Evolutionary conservation across 2,329 filamentous ascomycete genomes (phyloP), one percentile per base, ranked within the genome.

Genomic region (Allantophomopsis cytisporea): DNA sequence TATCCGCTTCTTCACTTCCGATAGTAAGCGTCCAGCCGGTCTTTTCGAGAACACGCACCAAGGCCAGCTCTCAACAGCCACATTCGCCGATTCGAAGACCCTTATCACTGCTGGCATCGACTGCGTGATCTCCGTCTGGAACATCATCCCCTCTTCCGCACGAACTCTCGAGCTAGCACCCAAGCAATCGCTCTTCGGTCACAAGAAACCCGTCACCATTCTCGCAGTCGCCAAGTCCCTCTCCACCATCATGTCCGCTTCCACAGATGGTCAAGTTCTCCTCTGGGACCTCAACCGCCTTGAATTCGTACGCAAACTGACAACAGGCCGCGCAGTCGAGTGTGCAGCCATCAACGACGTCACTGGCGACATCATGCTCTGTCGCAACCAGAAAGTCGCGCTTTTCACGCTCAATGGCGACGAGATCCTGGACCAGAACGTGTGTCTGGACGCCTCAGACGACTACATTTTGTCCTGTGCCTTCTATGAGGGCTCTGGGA

Each of bases 261-360:
- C 83, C 0, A 71, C 71, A 1, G 85, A 94, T 52, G 88, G 88
- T 0, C 78, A 84, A 31, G 78, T 88, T 10, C 78, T 94, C 52
- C 66, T 96, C 3, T 98, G 91, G 91, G 91, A 96, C 56, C 69
- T 98, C 4, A 98, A 96, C 57, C 76, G 85, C 13, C 73, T 87
- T 11, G 83, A 86, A 39, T 94, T 94, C 52, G 79, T 96, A 5
- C 76, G 86, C 35, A 81, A 77, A 57, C 65, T 89, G 16, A 76
- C 76, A 0, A 58, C 68, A 13, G 66, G 67, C 3, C 68, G 73
- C 4, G 60, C 67, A 1, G 64, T 74, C 2, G 75, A 93, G 60
- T 89, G 83, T 48, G 85, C 86, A 1, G 71, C 73, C 10, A 87
- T 98, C 58, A 94, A 94, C 54, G 88, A 94, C 53, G 78, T 89